Conservation (phyloP, 352 stramenopile genomes). For the Phytophthora podocarpi region DNA sequence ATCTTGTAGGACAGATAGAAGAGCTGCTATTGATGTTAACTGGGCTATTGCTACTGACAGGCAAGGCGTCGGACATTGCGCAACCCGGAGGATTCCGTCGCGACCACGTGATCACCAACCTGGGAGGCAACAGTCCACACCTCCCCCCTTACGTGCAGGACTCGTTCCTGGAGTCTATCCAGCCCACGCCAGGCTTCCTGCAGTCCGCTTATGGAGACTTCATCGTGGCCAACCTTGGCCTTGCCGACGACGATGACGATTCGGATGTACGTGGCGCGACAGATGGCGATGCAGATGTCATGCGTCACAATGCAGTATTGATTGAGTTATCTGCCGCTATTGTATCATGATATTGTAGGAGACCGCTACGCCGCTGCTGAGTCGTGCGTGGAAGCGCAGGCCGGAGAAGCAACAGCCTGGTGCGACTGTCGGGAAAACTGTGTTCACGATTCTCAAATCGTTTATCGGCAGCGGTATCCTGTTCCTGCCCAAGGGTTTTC, state of each 20-base stretch:
- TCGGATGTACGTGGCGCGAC: slow-evolving; percentile 32
- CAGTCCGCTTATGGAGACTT: slow-evolving; percentile 61
- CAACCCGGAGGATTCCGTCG: slow-evolving; percentile 59
- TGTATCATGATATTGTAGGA: slow-evolving; percentile 24
- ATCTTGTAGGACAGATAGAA: background rate
- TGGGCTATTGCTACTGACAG: slow-evolving; percentile 14
- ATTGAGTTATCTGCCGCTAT: slow-evolving; percentile 10
- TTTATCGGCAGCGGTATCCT: slow-evolving; percentile 76
- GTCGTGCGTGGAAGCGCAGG: slow-evolving; percentile 32
- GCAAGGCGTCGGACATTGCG: slow-evolving; percentile 60
- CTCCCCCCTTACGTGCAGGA: slow-evolving; percentile 49
- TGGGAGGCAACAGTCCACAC: slow-evolving; percentile 36
- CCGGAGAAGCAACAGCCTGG: slow-evolving; percentile 32
- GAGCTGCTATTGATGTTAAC: background rate
- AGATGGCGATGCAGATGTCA: slow-evolving; percentile 15
- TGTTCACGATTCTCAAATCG: slow-evolving; percentile 77
- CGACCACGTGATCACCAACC: slow-evolving; percentile 54
- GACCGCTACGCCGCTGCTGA: slow-evolving; percentile 45
- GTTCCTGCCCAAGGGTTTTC: slow-evolving; percentile 71
- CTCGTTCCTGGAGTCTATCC: slow-evolving; percentile 56
- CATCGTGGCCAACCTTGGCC: slow-evolving; percentile 54
- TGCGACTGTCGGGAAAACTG: slow-evolving; percentile 53
- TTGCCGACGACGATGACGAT: slow-evolving; percentile 50
- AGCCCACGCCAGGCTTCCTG: slow-evolving; percentile 41
- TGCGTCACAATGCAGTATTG: slow-evolving; percentile 7